Percentiles rank a stretch among this genome's conserved stretches.
These are phyloP conservation scores for Citrus glauca DNA, from an alignment of 345 rosid genomes.

Conservation along the genomic window DNA sequence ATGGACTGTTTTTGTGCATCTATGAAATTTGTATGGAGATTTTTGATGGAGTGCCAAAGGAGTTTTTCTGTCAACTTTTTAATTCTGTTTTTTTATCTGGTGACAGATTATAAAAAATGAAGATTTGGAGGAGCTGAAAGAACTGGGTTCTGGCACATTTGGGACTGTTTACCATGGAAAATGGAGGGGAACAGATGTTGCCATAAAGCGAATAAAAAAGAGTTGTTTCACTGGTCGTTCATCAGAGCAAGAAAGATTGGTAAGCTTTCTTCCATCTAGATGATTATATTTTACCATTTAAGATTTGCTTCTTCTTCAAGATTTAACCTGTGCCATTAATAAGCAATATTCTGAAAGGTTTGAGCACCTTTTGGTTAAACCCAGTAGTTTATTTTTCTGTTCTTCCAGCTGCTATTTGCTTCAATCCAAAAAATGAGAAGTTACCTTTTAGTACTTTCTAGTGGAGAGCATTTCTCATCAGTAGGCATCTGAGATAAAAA, in stretches of 20 bases:
- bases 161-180: slow-evolving; percentile 99
- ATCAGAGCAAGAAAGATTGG: slow-evolving; percentile 94
- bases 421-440: not conserved
- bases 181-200: slow-evolving; percentile 99
- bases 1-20: not conserved
- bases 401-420: not conserved
- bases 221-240: slow-evolving; percentile 90
- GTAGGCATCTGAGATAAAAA: not conserved
- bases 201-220: slow-evolving; percentile 91
- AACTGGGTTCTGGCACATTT: slow-evolving; percentile 94
- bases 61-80: slow-evolving; percentile 4
- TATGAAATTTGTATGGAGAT: not conserved
- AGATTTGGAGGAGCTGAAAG: slow-evolving; percentile 93
- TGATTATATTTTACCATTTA: not conserved
- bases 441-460: not conserved
- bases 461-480: not conserved
- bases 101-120: slow-evolving; percentile 77
- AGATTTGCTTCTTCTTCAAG: not conserved
- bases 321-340: not conserved
- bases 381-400: not conserved
- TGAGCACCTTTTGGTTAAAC: not conserved
- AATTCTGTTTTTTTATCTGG: slow-evolving; percentile 1
- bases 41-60: not conserved
- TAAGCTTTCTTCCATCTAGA: slow-evolving; percentile 27
- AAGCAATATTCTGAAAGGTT: not conserved